Base-by-base conservation (phyloP, 192 early-diverging fungal genomes). In the Coemansia furcata region DNA sequence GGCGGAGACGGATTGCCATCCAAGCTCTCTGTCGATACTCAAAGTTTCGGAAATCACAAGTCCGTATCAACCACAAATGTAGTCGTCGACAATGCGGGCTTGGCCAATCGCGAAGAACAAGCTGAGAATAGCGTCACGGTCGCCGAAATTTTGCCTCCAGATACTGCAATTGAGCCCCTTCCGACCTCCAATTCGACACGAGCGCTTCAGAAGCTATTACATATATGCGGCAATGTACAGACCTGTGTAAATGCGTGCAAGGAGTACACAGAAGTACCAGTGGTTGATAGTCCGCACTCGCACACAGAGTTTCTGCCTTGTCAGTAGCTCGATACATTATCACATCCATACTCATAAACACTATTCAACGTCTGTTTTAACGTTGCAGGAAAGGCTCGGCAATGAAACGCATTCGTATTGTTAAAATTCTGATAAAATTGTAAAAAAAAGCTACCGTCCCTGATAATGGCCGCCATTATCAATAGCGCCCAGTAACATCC, bases 231-330 rank as follows among this genome's bases (percentile, higher is more conserved):
- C 17, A 29, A 30, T 21, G 68, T 70, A 7, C 68, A 70, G 21
- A 63, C 58, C 30, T 70, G 68, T 35, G 68, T 70, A 1, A 55
- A 70, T 32, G 62, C 62, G 0, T 68, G 68, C 29, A 40, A 58
- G 61, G 30, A 58, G 32, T 46, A 54, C 30, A 23, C 50, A 0
- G 54, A 63, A 32, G 50, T 40, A n/a, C 11, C 68, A 1, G 33
- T 36, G 3, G 23, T 69, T 29, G 49, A 50, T 6, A 62, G 15
- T 5, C 67, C 67, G 8, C n/a, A 11, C n/a, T 47, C 29, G 11
- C 7, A 35, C 15, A 49, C 39, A 12, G 44, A 60, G 21, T 29
- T n/a, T 23, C 6, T 29, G 23, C 19, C 46, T 47, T n/a, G 30
- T 4, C 32, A 57, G n/a, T 57, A 33, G 7, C 15, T 33, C 3